Evolutionary conservation across 208 protist species (phyloP), one percentile per base, ranked within the genome.

Genomic region (Trypanosomatidae sp.): DNA sequence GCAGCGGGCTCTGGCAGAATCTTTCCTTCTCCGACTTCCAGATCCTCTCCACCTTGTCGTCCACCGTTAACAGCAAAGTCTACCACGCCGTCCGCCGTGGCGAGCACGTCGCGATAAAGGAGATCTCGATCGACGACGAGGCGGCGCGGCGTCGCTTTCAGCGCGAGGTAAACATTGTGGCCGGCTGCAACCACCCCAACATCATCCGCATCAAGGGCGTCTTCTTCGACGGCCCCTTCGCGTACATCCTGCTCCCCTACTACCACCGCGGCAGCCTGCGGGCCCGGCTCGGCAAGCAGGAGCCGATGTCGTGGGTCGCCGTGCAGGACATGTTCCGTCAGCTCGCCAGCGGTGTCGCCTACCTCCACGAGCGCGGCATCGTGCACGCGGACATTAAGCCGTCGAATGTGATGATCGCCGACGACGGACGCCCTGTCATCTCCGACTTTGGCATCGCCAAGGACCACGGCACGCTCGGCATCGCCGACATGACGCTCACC

Each of bases 361-460:
- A 93, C 66, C 69, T 95, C 55, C 90, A 95, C 72, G 82, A 91
- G 71, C 87, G 81, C 62, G 90, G 90, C 69, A 87, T 93, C 70
- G 84, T 91, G 22, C 90, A 95, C 80, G 81, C 68, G 0, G 88
- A 95, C 77, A 78, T 95, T 22, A 92, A 93, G 76, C 90, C 90
- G 17, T 86, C 80, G 2, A 95, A 95, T 68, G 81, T 95, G n/a
- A 83, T 95, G 53, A 66, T 95, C 39, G 80, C 83, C 41, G 77
- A 73, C 39, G 85, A 95, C 44, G 77, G 86, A n/a, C 76, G 82
- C 30, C 82, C 90, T 2, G 82, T 91, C 25, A 77, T 97, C 55
- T 77, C 88, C 9, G 94, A 97, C 74, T 96, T 97, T 76, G 94
- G 94, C 68, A 88, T 92, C 44, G 85, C 84, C 12, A 88, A 86